Evolutionary conservation across 2,329 filamentous ascomycete species (phyloP), one percentile per base, ranked within the genome.

Genomic region (Fusarium azukiicola): DNA sequence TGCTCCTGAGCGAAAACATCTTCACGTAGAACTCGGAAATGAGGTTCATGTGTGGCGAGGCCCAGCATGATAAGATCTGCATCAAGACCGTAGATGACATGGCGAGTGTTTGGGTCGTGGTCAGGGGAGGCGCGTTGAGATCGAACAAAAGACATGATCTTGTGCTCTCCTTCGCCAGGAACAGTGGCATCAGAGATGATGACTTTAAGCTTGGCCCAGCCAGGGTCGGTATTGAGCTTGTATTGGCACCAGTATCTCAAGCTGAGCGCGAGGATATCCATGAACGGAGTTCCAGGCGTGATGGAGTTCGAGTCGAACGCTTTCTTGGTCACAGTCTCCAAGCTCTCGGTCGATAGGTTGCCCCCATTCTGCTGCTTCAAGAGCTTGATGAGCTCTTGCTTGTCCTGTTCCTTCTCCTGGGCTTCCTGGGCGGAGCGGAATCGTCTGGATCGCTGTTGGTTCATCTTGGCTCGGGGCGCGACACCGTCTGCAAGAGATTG

Each of bases 41-140:
- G 95, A 71, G 98, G 98, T 86, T 99, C 98, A 87, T 99, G 98
- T 21, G 98, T 99, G 38, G 96, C 98, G 81, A 99, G 93, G 75
- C 97, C 98, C 85, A 99, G 91, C 98, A 99, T 99, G 88, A 99
- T 99, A 80, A 99, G 91, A 92, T 99, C 98, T 75, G 98, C 98
- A 90, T 99, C 98, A 80, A 99, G 91, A 67, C 98, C 98, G 85
- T 99, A 99, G 77, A 99, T 99, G 83, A 99, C 98, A 88, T 99
- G 98, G 76, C 96, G 96, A 32, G 98, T 99, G 86, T 99, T 99
- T 36, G 98, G 98, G 84, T 99, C 95, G 87, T 99, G 97, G 79
- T 98, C 95, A 9, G 97, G 95, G 69, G 96, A 98, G 67, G 96
- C 94, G 83, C 98, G 94, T 87, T 99, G 98, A 49, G 97, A 98